Base-by-base conservation (phyloP, 163 green algal genomes). In the Prototheca stagnorum region DNA sequence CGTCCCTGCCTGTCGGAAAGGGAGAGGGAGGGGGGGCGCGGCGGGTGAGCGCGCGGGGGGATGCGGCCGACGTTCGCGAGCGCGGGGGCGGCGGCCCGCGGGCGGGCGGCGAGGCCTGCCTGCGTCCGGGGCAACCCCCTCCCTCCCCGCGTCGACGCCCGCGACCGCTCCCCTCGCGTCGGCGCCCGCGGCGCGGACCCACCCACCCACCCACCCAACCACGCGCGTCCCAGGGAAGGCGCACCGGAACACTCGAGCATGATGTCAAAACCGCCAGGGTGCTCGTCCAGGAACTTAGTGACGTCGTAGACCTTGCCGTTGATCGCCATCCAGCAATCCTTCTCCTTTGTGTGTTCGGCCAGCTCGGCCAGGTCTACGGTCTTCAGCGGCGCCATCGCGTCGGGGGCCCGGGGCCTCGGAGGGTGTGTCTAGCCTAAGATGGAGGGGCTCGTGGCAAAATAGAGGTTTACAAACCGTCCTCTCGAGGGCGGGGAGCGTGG, bases 231-330 rank as follows among this genome's bases (percentile, higher is more conserved):
- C n/a, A n/a, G n/a, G n/a, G n/a, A n/a, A n/a, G n/a, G n/a, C n/a
- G n/a, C n/a, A n/a, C n/a, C n/a, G n/a, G n/a, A n/a, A n/a, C n/a
- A n/a, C n/a, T n/a, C n/a, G 8, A 95, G 33, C 23, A 96, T 81
- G 43, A 95, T 88, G 47, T 96, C 87, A 57, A 81, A 91, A 40
- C 88, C 86, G 14, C 86, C 60, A 8, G 88, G 88, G 45, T 97
- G 88, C 57, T 97, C 88, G 45, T 95, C 85, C 49, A 97, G 51
- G 50, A 94, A 97, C 6, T 81, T 49, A 5, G 84, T 95, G 2
- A 95, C 79, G 57, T 97, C 69, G 53, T 95, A 95, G 1, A 96
- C 87, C 19, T 69, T 72, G 25, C 66, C 80, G 21, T 88, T 57
- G 1, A 93, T 70, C 6, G 75, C 63, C 7, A 93, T 39, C 75